phyloP scores from a whole-genome alignment of 2,329 filamentous ascomycete species.

The Diaporthe ilicicola region DNA sequence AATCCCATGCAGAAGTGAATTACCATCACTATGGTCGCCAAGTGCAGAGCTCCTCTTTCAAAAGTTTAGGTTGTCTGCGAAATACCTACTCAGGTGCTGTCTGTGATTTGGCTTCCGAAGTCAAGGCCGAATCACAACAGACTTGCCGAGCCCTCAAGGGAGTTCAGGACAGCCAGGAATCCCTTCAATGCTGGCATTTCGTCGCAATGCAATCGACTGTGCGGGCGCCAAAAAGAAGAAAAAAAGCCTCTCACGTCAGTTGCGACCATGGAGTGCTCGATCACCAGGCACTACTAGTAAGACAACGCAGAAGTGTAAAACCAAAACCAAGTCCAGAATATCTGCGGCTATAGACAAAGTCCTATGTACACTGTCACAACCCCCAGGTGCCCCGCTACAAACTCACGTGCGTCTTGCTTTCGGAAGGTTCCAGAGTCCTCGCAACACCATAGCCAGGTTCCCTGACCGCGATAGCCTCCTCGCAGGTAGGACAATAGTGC shows the following conservation, averaged over 20 bases:
- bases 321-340: too few relatives aligned
- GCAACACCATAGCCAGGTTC: not conserved
- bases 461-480: not conserved
- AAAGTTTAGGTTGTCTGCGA: not conserved
- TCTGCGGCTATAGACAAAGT: too few relatives aligned
- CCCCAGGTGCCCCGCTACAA: not conserved
- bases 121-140: not conserved
- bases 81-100: too few relatives aligned
- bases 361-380: not conserved
- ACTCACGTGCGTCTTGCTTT: not conserved
- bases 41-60: not conserved
- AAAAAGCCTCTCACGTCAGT: not conserved
- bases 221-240: not conserved
- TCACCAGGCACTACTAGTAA: too few relatives aligned
- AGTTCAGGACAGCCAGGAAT: not conserved
- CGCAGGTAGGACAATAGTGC: not conserved
- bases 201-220: not conserved
- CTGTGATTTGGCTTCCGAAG: not conserved
- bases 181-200: not conserved
- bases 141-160: not conserved
- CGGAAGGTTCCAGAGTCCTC: not conserved
- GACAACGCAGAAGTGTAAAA: not conserved
- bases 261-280: too few relatives aligned
- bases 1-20: not conserved
- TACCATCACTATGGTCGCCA: not conserved